A percentile compares a stretch with the other conserved stretches of the same genome.
phyloP scores from a whole-genome alignment of 331 rosid species.

The Stylosanthes scabra region DNA sequence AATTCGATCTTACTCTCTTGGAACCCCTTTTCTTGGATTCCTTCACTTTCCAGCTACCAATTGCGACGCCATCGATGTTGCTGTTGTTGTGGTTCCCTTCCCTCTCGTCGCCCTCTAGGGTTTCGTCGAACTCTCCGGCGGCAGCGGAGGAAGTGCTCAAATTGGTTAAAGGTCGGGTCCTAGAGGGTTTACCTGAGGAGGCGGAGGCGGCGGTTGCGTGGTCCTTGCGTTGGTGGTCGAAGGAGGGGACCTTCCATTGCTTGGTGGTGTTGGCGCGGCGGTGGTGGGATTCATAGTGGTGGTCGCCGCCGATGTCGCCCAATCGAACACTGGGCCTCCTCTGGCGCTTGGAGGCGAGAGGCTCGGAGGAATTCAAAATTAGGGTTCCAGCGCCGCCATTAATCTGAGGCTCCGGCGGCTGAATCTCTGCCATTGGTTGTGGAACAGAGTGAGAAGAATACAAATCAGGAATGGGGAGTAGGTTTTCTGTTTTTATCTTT shows the following conservation, averaged over 20 bases:
- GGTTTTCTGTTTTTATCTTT: no score
- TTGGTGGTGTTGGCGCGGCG: conserved; percentile 64
- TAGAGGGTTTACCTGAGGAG: conserved; percentile 68
- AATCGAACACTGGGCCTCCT: conserved; percentile 91
- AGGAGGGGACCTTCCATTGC: conserved; percentile 66
- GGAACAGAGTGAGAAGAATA: background rate
- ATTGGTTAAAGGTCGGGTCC: conserved; percentile 82
- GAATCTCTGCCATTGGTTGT: conserved; percentile 72
- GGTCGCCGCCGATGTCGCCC: conserved; percentile 98
- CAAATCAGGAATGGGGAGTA: conserved; percentile 23
- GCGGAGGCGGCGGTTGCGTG: conserved; percentile 22
- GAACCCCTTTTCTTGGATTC: conserved; percentile 83
- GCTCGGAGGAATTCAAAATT: conserved; percentile 27
- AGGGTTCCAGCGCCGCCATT: conserved; percentile 62
- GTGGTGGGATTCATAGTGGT: conserved; percentile 58
- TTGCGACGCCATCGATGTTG: conserved; percentile 63
- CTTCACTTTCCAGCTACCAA: conserved; percentile 90
- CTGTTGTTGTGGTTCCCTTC: conserved; percentile 48
- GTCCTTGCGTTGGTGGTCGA: conserved; percentile 33
- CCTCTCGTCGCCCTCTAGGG: conserved; percentile 70
- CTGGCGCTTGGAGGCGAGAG: conserved; percentile 85
- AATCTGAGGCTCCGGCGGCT: conserved; percentile 67
- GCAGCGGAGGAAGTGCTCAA: conserved; percentile 60
- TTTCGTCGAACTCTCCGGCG: conserved; percentile 43
- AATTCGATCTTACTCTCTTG: conserved; percentile 86